Conservation (phyloP, 2,329 filamentous ascomycete genomes). For the Westerdykella aurantiaca region DNA sequence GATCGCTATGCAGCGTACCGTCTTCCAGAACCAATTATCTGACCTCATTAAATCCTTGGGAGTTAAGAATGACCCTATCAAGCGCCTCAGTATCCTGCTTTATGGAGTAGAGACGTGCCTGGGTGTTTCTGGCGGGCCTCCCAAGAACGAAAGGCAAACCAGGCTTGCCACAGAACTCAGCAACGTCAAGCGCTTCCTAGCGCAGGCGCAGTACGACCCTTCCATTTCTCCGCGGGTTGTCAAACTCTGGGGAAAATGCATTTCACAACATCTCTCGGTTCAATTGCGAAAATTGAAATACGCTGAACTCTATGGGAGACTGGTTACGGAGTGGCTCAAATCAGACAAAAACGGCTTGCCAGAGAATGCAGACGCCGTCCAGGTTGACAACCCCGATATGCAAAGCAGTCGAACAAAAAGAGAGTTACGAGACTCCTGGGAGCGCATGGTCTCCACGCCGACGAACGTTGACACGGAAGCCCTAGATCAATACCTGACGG, state of each 20-base stretch:
- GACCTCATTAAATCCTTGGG: slow-evolving; percentile 10
- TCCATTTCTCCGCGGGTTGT: slow-evolving; percentile 31
- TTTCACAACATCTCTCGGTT: slow-evolving; percentile 27
- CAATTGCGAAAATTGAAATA: slow-evolving; percentile 36
- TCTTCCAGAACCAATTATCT: slow-evolving; percentile 27
- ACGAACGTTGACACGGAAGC: slow-evolving; percentile 16
- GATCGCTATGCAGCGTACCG: slow-evolving; percentile 30
- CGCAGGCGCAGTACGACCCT: slow-evolving; percentile 34
- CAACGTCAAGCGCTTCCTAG: slow-evolving; percentile 33
- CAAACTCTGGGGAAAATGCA: slow-evolving; percentile 25
- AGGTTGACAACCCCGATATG: slow-evolving; percentile 26
- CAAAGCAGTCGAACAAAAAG: slow-evolving; percentile 16
- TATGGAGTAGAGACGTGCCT: slow-evolving; percentile 28
- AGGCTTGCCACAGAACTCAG: slow-evolving; percentile 23
- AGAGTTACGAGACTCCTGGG: slow-evolving; percentile 25
- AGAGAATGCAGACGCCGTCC: slow-evolving; percentile 8
- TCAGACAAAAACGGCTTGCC: slow-evolving; percentile 15
- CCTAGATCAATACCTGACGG: slow-evolving; percentile 20
- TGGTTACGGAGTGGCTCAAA: slow-evolving; percentile 34
- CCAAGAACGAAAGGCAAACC: slow-evolving; percentile 10
- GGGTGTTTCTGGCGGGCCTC: slow-evolving; percentile 10
- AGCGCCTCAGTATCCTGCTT: slow-evolving; percentile 20
- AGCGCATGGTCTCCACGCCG: slow-evolving; percentile 28
- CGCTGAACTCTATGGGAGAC: slow-evolving; percentile 31
- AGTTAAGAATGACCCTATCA: slow-evolving; percentile 16